A percentile compares a stretch with the other conserved stretches of the same genome.
These are phyloP conservation scores for Fusarium bactridioides DNA, from an alignment of 2,329 filamentous ascomycete genomes.

Conservation along the genomic window DNA sequence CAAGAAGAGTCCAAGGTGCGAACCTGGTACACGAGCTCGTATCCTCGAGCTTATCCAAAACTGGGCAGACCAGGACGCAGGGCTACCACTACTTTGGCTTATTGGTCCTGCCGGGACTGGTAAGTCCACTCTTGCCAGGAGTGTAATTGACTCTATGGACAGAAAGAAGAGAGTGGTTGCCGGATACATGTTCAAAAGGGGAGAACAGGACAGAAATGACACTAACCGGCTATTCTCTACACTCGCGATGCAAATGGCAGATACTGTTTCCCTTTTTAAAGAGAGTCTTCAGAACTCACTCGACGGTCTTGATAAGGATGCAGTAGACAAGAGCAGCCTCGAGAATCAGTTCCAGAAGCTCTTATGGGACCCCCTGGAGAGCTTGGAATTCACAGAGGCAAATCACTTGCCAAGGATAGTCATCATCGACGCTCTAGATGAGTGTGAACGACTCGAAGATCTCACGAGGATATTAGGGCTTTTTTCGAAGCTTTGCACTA, in stretches of 20 bases:
- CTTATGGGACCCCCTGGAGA: neutral
- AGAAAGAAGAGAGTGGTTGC: fast-evolving
- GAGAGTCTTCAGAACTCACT: neutral
- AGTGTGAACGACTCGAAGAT: fast-evolving
- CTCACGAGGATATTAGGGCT: fast-evolving
- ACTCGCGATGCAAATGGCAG: neutral
- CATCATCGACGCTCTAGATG: neutral
- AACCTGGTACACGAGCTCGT: neutral
- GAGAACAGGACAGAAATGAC: neutral
- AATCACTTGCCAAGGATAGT: fast-evolving
- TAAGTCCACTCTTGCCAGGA: neutral
- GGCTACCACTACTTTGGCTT: neutral
- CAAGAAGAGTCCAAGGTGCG: neutral
- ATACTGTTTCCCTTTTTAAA: fast-evolving
- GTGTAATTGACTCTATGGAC: neutral
- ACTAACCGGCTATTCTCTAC: neutral
- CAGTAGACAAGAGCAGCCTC: neutral
- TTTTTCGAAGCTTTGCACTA: neutral
- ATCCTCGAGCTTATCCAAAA: neutral
- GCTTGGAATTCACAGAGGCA: fast-evolving
- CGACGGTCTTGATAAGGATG: neutral
- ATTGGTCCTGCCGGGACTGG: neutral
- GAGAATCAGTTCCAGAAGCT: neutral
- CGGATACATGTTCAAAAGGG: neutral
- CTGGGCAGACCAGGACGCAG: neutral